Base-by-base conservation (phyloP, 495 filamentous ascomycete species). In the Lasiosphaeris hirsuta region DNA sequence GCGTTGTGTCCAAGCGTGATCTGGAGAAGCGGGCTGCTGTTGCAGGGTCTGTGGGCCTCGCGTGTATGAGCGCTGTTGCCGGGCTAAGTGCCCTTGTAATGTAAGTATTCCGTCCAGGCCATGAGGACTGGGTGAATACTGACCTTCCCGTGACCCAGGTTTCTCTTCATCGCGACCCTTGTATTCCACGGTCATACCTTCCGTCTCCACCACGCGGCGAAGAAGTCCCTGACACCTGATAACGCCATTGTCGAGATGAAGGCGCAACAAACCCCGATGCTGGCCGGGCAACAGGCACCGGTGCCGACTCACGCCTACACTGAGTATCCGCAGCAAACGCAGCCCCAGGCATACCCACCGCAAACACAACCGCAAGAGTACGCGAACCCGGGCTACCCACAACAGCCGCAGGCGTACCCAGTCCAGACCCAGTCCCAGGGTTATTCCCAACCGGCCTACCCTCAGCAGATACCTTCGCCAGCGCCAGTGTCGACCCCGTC, bases 111-210 rank as follows among this genome's bases (percentile, higher is more conserved):
- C 18, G 41, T 11, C 18, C 49, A n/a, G 1, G 7, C 13, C 10
- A 13, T 3, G 13, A 5, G n/a, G 18, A 1, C 15, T 30, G 17
- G 47, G 39, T 19, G 33, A 34, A n/a, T 7, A 38, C 35, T 15
- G 9, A 46, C 59, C 33, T 9, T 17, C 11, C 13, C n/a, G 14
- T 15, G 3, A n/a, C 10, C 33, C 46, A 73, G 69, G 66, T 57
- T 80, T 15, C 67, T 80, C 38, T 80, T 80, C 61, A 60, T 78
- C 56, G 66, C 64, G 13, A 75, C 71, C 1, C 72, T 78, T 51
- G 70, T 71, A 38, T 77, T 70, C 46, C 67, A 78, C 40, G 70
- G 70, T 18, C 70, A 72, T 45, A 69, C 62, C 56, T 78, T 74
- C 66, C 74, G 72, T 43, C 62, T 72, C 35, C 68, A 67, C 37